Conservation (phyloP, 2,329 filamentous ascomycete genomes). For the Lachnellula hyalina region DNA sequence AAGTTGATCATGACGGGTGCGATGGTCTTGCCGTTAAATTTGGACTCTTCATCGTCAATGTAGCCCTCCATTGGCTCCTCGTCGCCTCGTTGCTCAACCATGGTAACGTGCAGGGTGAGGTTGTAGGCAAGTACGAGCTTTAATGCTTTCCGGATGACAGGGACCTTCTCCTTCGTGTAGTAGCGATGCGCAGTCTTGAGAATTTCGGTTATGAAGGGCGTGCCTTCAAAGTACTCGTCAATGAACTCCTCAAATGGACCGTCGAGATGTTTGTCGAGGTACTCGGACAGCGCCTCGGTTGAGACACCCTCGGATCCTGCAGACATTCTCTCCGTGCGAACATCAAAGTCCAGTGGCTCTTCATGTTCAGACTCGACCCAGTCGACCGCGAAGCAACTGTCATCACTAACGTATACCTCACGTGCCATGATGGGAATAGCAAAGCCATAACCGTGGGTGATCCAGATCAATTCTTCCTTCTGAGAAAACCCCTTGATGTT, state of each 20-base stretch:
- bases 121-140: slow-evolving; percentile 96
- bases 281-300: slow-evolving; percentile 74
- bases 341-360: slow-evolving; percentile 74
- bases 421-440: slow-evolving; percentile 88
- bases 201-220: slow-evolving; percentile 90
- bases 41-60: slow-evolving; percentile 80
- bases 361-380: slow-evolving; percentile 82
- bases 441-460: slow-evolving; percentile 94
- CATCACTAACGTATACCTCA: slow-evolving; percentile 87
- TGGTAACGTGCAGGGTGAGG: slow-evolving; percentile 86
- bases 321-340: slow-evolving; percentile 82
- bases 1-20: slow-evolving; percentile 99
- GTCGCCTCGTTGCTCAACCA: slow-evolving; percentile 83
- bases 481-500: slow-evolving; percentile 83
- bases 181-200: slow-evolving; percentile 93
- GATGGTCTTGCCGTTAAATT: slow-evolving; percentile 83
- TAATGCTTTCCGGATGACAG: slow-evolving; percentile 88
- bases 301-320: slow-evolving; percentile 86
- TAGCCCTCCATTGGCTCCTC: slow-evolving; percentile 74
- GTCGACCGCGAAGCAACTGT: slow-evolving; percentile 87
- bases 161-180: slow-evolving; percentile 81
- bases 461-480: slow-evolving; percentile 72
- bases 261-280: slow-evolving; percentile 92
- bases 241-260: slow-evolving; percentile 89
- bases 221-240: slow-evolving; percentile 93